Conservation (phyloP, 2,329 filamentous ascomycete species). For the Pestalotiopsis sp. region DNA sequence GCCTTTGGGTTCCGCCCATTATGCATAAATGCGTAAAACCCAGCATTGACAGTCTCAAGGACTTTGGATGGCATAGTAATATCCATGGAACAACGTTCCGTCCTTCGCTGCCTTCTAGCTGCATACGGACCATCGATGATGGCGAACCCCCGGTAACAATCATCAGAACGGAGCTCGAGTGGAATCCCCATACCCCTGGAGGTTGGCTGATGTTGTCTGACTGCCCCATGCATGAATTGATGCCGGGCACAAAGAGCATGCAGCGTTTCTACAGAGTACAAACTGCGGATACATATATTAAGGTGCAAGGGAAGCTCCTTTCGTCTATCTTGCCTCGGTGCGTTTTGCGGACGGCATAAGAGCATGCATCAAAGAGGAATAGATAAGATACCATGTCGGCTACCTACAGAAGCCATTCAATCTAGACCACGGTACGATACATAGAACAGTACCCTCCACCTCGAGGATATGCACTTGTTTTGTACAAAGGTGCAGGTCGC, state of each 20-base stretch:
- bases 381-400: not conserved
- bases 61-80: not conserved
- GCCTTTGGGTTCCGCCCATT: not conserved
- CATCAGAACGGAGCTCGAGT: no score
- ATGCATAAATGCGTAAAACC: not conserved
- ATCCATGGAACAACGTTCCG: not conserved
- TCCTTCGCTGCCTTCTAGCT: not conserved
- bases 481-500: not conserved
- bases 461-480: not conserved
- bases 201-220: not conserved
- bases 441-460: not conserved
- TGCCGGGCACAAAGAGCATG: not conserved
- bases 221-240: not conserved
- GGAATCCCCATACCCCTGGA: no score
- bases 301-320: not conserved
- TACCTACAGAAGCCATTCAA: not conserved
- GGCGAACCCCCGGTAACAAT: not conserved
- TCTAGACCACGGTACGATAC: not conserved
- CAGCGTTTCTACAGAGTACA: not conserved
- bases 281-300: not conserved
- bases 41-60: not conserved
- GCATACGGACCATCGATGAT: not conserved
- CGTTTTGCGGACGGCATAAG: not conserved
- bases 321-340: not conserved
- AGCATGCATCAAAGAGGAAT: not conserved